phyloP scores from a whole-genome alignment of 768 basidiomycete genomes.

The Lactarius vividus region DNA sequence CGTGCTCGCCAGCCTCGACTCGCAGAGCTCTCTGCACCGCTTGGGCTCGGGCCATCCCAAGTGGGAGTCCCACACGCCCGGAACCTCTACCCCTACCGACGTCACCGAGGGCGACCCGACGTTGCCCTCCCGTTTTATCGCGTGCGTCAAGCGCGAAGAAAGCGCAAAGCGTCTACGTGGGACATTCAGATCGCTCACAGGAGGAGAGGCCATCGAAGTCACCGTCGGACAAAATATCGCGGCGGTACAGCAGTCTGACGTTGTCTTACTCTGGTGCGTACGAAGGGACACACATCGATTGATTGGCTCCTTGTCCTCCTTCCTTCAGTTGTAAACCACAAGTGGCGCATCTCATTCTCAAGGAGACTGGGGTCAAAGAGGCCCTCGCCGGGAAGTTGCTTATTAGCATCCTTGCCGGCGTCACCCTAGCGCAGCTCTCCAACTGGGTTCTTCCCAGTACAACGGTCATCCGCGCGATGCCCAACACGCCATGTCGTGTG shows the following conservation, averaged over 20 bases:
- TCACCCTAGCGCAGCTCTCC: conserved; percentile 79
- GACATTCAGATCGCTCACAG: conserved; percentile 57
- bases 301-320: not conserved
- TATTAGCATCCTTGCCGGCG: conserved; percentile 97
- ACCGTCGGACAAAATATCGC: conserved; percentile 64
- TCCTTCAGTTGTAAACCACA: conserved; percentile 89
- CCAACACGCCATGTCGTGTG: conserved; percentile 96
- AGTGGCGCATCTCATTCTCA: conserved; percentile 70
- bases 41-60: conserved; percentile 38
- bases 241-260: conserved; percentile 73
- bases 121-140: conserved; percentile 75
- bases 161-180: conserved; percentile 63
- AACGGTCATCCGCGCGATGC: conserved; percentile 93
- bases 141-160: conserved; percentile 81
- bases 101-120: conserved; percentile 56
- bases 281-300: not conserved
- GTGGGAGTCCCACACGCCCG: conserved; percentile 70
- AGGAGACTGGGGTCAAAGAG: conserved; percentile 70
- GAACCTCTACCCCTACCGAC: conserved; percentile 63
- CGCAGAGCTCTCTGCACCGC: conserved; percentile 33
- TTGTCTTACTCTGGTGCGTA: conserved; percentile 83
- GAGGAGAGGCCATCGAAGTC: conserved; percentile 68
- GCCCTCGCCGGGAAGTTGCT: conserved; percentile 88
- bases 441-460: conserved; percentile 75
- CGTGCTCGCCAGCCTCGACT: conserved; percentile 77